phyloP scores from a whole-genome alignment of 2,329 filamentous ascomycete species.

The Purpureocillium lavendulum region DNA sequence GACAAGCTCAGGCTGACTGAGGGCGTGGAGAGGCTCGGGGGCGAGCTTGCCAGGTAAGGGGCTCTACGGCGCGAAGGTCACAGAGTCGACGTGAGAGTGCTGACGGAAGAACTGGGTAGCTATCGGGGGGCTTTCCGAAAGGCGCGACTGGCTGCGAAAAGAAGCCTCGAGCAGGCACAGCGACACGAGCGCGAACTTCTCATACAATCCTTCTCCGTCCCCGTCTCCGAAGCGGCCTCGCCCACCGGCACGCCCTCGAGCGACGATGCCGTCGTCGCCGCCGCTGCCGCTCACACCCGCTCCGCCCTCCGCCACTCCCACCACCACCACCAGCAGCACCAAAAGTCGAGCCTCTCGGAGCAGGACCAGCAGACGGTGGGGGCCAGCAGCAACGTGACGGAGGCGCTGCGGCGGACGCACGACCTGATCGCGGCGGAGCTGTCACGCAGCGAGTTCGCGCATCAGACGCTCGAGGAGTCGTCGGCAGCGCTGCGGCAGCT shows the following conservation, averaged over 20 bases:
- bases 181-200: conserved; percentile 69
- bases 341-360: conserved; percentile 37
- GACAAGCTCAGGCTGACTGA: conserved; percentile 60
- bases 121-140: conserved; percentile 65
- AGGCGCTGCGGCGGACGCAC: conserved; percentile 76
- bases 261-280: no score
- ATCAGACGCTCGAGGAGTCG: conserved; percentile 78
- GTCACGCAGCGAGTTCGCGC: conserved; percentile 77
- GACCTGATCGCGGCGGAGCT: conserved; percentile 80
- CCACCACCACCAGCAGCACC: conserved; percentile 22
- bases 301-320: conserved; percentile 9
- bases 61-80: neutral
- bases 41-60: conserved; percentile 62
- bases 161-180: conserved; percentile 64
- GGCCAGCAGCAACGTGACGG: conserved; percentile 76
- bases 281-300: no score
- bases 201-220: conserved; percentile 53
- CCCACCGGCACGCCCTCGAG: conserved; percentile 5
- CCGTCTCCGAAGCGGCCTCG: conserved; percentile 23
- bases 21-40: conserved; percentile 55
- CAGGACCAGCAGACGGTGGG: conserved; percentile 66
- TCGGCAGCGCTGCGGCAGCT: conserved; percentile 75
- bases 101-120: conserved; percentile 17
- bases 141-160: conserved; percentile 73
- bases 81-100: neutral